Base-by-base conservation (phyloP, 2,329 filamentous ascomycete genomes). In the Pseudogymnoascus sp. region DNA sequence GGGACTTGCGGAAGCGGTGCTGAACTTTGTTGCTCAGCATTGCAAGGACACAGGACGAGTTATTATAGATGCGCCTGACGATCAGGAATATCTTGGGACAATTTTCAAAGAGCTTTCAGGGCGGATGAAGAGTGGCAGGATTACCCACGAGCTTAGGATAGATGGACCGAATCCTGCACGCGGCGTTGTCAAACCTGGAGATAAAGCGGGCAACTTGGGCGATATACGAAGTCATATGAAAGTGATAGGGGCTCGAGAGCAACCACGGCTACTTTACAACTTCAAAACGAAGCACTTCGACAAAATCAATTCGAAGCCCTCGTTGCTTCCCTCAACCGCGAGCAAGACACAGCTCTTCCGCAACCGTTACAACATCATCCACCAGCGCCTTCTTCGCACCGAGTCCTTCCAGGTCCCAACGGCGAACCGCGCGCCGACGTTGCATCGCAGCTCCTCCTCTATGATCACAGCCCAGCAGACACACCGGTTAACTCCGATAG, bases 1-100 rank as follows among this genome's bases (percentile, higher is more conserved):
- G 74, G 93, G 96, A 0, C 80, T 97, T 33, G 95, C 93, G 2
- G 96, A 99, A 75, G 89, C 88, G 68, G 91, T 97, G 11, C 78
- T 99, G 37, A 95, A 99, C 71, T 95, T 98, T 75, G 86, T 93
- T 6, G 93, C 95, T 1, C 89, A 90, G 74, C 84, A 85, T 68
- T 99, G 95, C 96, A 98, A 97, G 78, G 90, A 88, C 68, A 83
- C 89, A 65, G 91, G 91, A 1, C 90, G 90, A 22, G 90, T 96
- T 62, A 96, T 99, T 67, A 90, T 99, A 2, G 91, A 97, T 61
- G 93, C 93, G 26, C 59, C 59, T n/a, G 59, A 40, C 59, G 59
- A 60, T 31, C 59, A 60, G 12, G 59, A 60, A 41, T 40, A 89
- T 69, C 79, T 99, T 65, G 92, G 89, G 70, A 84, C 88, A 28